Evolutionary conservation across 345 rosid genomes (phyloP).

Genomic region (Bruguiera gymnorhiza): DNA sequence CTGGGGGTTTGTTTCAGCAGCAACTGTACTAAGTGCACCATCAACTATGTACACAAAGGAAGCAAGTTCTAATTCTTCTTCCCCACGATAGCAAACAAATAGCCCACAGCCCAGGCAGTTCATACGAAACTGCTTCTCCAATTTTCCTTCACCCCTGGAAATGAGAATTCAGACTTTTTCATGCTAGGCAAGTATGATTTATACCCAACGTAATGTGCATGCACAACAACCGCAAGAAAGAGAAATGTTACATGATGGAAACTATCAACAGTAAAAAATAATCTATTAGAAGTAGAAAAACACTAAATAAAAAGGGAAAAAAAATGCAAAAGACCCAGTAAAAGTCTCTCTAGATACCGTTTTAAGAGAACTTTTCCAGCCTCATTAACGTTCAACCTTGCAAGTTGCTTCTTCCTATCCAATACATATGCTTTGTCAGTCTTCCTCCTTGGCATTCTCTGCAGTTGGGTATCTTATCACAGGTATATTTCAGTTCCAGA

Average conservation of each 20-base stretch:
- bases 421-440: slow-evolving; percentile 85
- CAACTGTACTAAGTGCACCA: slow-evolving; percentile 82
- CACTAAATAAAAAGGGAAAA: background rate
- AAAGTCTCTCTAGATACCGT: slow-evolving; percentile 39
- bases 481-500: slow-evolving; percentile 31
- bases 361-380: slow-evolving; percentile 84
- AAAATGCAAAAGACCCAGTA: background rate
- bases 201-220: background rate
- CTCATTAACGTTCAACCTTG: slow-evolving; percentile 65
- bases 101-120: slow-evolving; percentile 86
- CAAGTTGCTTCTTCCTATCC: slow-evolving; percentile 93
- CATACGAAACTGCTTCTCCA: slow-evolving; percentile 98
- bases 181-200: background rate
- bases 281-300: background rate
- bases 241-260: background rate
- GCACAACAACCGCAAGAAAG: background rate
- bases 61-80: slow-evolving; percentile 72
- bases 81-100: slow-evolving; percentile 88
- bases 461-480: slow-evolving; percentile 85
- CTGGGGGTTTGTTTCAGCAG: slow-evolving; percentile 94
- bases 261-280: background rate
- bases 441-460: slow-evolving; percentile 95
- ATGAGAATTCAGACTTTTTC: slow-evolving; percentile 9
- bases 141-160: slow-evolving; percentile 80
- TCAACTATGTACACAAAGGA: slow-evolving; percentile 72